These are phyloP conservation scores for Pholiota adiposa DNA, from an alignment of 1,284 basidiomycete species.

Conservation along the genomic window DNA sequence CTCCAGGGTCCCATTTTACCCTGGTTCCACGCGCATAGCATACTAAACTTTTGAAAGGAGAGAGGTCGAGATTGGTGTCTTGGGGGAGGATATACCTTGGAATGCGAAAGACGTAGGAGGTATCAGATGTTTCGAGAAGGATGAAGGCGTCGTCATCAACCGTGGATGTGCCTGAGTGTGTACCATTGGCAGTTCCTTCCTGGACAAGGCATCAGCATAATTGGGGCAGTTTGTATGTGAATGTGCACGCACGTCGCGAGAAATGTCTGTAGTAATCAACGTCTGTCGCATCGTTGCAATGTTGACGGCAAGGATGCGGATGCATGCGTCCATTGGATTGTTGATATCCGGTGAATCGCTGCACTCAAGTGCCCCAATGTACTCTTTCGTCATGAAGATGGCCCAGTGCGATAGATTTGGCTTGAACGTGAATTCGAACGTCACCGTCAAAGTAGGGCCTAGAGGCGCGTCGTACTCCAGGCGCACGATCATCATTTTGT, in stretches of 20 bases:
- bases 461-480: constrained; percentile 14
- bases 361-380: constrained; percentile 25
- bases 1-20: neutral
- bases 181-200: constrained; percentile 9
- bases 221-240: neutral
- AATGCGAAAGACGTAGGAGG: neutral
- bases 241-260: constrained; percentile 11
- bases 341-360: neutral
- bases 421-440: constrained; percentile 7
- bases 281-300: constrained; percentile 8
- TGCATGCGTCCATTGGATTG: neutral
- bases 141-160: constrained; percentile 25
- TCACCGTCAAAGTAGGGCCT: constrained; percentile 7
- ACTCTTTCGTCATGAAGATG: constrained; percentile 23
- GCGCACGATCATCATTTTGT: constrained; percentile 20
- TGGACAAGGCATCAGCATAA: neutral
- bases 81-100: constrained; percentile 17
- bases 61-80: constrained; percentile 20
- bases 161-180: constrained; percentile 27
- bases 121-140: neutral
- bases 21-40: neutral
- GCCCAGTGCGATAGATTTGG: constrained; percentile 18
- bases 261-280: constrained; percentile 24
- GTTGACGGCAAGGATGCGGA: constrained; percentile 22
- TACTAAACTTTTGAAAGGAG: constrained; percentile 3